Conservation (phyloP, 768 basidiomycete genomes). For the Trametopsis cervina region DNA sequence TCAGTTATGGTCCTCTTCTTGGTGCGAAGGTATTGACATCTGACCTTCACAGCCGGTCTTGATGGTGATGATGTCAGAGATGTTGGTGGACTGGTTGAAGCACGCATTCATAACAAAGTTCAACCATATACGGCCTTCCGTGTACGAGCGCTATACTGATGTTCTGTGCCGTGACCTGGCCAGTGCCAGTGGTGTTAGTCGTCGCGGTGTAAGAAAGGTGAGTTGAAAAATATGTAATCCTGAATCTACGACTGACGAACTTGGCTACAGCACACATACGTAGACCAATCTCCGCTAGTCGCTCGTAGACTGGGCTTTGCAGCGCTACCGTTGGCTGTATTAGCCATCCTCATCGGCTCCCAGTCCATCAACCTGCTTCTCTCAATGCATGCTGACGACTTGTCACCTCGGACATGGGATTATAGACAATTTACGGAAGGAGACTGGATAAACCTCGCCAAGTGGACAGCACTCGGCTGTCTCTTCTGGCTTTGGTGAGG, state of each 20-base stretch:
- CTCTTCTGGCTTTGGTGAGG: constrained; percentile 84
- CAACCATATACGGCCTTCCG: constrained; percentile 93
- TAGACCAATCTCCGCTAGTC: constrained; percentile 93
- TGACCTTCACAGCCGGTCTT: constrained; percentile 68
- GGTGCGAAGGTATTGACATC: background rate
- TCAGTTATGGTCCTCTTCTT: constrained; percentile 30
- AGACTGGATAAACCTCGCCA: constrained; percentile 47
- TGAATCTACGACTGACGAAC: background rate
- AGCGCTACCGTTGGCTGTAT: constrained; percentile 82
- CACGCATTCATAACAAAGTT: constrained; percentile 99
- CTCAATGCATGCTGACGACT: constrained; percentile 28
- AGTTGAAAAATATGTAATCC: constrained; percentile 3
- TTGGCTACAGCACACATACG: constrained; percentile 67
- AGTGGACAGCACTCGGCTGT: constrained; percentile 59
- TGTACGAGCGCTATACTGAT: constrained; percentile 93
- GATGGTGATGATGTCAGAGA: constrained; percentile 86
- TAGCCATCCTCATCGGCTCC: constrained; percentile 69
- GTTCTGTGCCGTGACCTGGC: constrained; percentile 92
- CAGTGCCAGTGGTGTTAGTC: constrained; percentile 64
- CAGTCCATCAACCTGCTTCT: constrained; percentile 64
- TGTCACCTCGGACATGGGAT: constrained; percentile 38
- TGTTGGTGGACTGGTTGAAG: constrained; percentile 97
- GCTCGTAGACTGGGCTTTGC: constrained; percentile 93
- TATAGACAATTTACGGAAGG: constrained; percentile 33
- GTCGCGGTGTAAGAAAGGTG: constrained; percentile 67